Conservation (phyloP, 1,284 basidiomycete species). For the Thecaphora frezii region DNA sequence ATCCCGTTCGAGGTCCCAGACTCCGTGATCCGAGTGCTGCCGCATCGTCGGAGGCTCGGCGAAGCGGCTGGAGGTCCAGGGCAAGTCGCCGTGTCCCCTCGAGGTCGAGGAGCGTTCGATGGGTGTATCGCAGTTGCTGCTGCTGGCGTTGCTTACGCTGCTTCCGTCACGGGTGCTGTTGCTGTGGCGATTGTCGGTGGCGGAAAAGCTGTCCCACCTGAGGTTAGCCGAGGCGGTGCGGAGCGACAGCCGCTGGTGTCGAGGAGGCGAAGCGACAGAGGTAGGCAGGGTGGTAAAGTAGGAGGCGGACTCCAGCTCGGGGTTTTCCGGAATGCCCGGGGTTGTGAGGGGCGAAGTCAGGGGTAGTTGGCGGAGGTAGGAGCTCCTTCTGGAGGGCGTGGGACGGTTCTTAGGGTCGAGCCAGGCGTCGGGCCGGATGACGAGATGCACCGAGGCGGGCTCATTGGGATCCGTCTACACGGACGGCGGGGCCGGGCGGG, state of each 20-base stretch:
- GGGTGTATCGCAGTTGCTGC: not conserved
- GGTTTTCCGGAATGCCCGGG: not conserved
- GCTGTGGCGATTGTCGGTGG: too few relatives aligned
- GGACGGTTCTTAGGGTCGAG: slow-evolving; percentile 36
- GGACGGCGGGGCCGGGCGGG: too few relatives aligned
- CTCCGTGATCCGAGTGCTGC: not conserved
- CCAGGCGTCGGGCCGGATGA: slow-evolving; percentile 54
- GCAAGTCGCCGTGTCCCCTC: too few relatives aligned
- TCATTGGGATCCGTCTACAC: slow-evolving; percentile 23
- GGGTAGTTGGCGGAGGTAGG: slow-evolving; percentile 25
- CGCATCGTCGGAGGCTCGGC: not conserved
- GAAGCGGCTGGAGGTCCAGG: not conserved
- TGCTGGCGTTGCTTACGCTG: not conserved
- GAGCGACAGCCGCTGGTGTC: too few relatives aligned
- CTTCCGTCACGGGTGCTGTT: not conserved
- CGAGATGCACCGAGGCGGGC: slow-evolving; percentile 44
- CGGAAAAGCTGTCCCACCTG: too few relatives aligned
- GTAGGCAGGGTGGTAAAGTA: not conserved
- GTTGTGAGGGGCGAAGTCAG: not conserved
- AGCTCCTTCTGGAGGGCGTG: slow-evolving; percentile 30
- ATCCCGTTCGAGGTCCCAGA: not conserved
- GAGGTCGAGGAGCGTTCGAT: not conserved
- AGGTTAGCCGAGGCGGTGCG: too few relatives aligned
- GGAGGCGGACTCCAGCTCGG: not conserved
- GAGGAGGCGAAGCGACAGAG: too few relatives aligned